Base-by-base conservation (phyloP, 352 stramenopile species). In the Elongisporangium anandrum region DNA sequence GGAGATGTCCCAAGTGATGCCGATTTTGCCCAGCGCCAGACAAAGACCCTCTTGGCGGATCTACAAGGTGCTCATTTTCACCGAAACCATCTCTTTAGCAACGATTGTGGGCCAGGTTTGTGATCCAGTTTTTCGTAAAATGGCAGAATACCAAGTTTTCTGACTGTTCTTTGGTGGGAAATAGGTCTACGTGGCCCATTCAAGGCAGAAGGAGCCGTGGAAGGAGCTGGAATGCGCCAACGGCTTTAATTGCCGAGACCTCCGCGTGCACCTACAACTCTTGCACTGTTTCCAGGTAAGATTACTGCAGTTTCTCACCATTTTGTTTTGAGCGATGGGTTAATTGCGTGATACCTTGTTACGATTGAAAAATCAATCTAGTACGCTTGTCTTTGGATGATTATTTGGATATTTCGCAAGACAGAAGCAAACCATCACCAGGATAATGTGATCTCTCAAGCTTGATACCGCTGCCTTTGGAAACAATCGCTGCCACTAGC, bases 181-280 rank as follows among this genome's bases (percentile, higher is more conserved):
- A 22, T 55, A 76, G 26, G 52, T 76, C 23, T 70, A 66, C 20
- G 64, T 68, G 52, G 39, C 63, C 2, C 41, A 57, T 8, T 50
- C 65, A 38, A 41, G 64, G 0, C 55, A 55, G 4, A 61, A 17
- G 23, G 60, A 41, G 4, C 59, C 59, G 1, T 13, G 19, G 20
- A 26, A 29, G n/a, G 68, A 75, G 52, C 61, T 72, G 21, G 29
- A 65, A 2, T 75, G 65, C 9, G 68, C 68, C 34, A 75, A 75
- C 52, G 68, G 68, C 0, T 49, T 16, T 22, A 22, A 54, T n/a
- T 70, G 68, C 45, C 20, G 15, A 13, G 49, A 34, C 23, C 48
- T 73, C 48, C 62, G 59, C 26, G 52, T 53, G 15, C 64, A 60
- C 10, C 63, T 60, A 22, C 69, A 60, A 22, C n/a, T 69, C 38